Base-by-base conservation (phyloP, 2,329 filamentous ascomycete genomes). In the Colletotrichum theobromicola region DNA sequence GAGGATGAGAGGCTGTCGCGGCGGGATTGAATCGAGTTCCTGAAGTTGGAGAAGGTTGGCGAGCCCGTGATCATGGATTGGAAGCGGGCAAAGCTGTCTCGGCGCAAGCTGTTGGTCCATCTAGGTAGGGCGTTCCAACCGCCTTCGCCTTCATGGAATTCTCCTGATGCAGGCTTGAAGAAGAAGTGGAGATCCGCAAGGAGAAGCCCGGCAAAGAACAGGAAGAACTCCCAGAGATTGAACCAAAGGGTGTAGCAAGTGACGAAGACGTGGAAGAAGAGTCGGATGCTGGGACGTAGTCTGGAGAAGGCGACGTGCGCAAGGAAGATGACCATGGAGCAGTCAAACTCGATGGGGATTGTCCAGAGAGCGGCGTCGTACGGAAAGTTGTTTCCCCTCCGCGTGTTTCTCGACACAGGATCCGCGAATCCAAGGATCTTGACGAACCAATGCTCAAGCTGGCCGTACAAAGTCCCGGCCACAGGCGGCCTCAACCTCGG, bases 311-410 rank as follows among this genome's bases (percentile, higher is more conserved):
- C 90, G 4, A 91, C 69, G 26, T 91, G 81, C 13, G 85, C 83
- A 7, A 91, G 81, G 80, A 92, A 92, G 18, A 92, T 84, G 69
- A 89, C 84, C 78, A 92, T 86, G 4, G 89, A 91, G 79, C 88
- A 89, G 72, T 88, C 85, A 77, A 90, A 91, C 79, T 92, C 90
- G 60, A 91, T 85, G 5, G 90, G 90, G 42, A 92, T 92, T 7
- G 90, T 92, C 90, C 90, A 92, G 21, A 92, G 81, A 74, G 92
- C 90, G 26, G 89, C 84, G 77, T 92, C 89, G 77, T 91, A 90
- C 34, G 80, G 83, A 28, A 61, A 74, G 3, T 13, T 42, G 12
- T 46, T 18, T 8, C 72, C 72, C 16, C 68, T 37, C 4, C 13
- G 21, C 7, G 64, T 82, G 70, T 85, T 83, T 87, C 87, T 89